These are phyloP conservation scores for Candida michaelii DNA, from an alignment of 805 yeast species.

Conservation along the genomic window DNA sequence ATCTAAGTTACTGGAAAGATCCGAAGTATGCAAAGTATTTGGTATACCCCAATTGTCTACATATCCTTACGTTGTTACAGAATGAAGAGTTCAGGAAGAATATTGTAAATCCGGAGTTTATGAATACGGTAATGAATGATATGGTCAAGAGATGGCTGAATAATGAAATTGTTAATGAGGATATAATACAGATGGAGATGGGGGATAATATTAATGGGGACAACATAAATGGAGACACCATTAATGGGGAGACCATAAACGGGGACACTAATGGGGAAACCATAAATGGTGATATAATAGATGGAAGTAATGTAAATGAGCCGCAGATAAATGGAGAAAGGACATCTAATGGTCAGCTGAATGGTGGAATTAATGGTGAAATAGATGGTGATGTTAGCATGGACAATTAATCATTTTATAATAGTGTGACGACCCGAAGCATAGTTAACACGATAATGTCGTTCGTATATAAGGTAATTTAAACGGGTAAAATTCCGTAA, in stretches of 20 bases:
- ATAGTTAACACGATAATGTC: too few species aligned
- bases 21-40: constrained; percentile 69
- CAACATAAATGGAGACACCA: neutral
- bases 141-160: constrained; percentile 70
- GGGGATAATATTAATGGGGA: neutral
- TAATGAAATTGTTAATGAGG: constrained; percentile 6
- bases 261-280: neutral
- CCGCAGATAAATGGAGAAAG: neutral
- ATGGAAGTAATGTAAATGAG: too few species aligned
- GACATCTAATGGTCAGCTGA: neutral
- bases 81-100: constrained; percentile 52
- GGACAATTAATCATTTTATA: too few species aligned
- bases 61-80: constrained; percentile 65
- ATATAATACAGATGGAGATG: neutral
- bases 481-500: too few species aligned
- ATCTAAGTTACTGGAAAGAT: constrained; percentile 81
- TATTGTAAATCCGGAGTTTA: constrained; percentile 55
- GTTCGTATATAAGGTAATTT: too few species aligned
- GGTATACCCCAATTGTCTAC: constrained; percentile 87
- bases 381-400: too few species aligned
- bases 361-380: neutral
- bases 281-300: neutral
- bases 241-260: neutral
- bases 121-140: constrained; percentile 65
- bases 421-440: too few species aligned